Conservation (phyloP, 345 rosid genomes). For the Euclidium syriacum region DNA sequence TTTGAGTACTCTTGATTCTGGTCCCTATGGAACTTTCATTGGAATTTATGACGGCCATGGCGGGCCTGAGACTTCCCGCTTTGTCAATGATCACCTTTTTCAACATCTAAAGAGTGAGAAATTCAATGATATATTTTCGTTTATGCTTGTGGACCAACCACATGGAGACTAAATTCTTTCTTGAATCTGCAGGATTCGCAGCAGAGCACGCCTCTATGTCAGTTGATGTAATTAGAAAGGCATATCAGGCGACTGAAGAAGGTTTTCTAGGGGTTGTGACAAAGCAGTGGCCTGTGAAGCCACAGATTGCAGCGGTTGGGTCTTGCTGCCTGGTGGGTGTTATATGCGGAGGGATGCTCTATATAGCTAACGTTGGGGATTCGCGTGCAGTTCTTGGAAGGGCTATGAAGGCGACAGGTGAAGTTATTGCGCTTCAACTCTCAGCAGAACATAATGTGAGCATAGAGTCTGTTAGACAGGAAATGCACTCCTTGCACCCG, state of each 20-base stretch:
- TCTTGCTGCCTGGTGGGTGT: constrained; percentile 92
- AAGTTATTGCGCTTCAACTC: constrained; percentile 83
- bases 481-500: constrained; percentile 82
- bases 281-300: constrained; percentile 87
- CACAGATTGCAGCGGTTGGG: constrained; percentile 97
- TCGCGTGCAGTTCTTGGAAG: constrained; percentile 96
- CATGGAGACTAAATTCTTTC: constrained; percentile 38
- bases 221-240: constrained; percentile 66
- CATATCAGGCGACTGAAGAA: constrained; percentile 93
- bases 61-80: constrained; percentile 94
- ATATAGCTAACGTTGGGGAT: constrained; percentile 88
- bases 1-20: constrained; percentile 73
- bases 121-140: not conserved
- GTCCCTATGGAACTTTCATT: constrained; percentile 85
- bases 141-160: constrained; percentile 34
- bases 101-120: constrained; percentile 86
- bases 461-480: constrained; percentile 87
- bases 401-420: constrained; percentile 75
- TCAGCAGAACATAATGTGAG: constrained; percentile 88
- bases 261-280: constrained; percentile 83
- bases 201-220: constrained; percentile 84
- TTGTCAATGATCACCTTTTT: constrained; percentile 76
- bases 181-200: constrained; percentile 60
- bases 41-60: constrained; percentile 98
- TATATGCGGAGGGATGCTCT: constrained; percentile 67